Evolutionary conservation across 2,329 filamentous ascomycete species (phyloP).

Genomic region (Ophiostoma australiae): DNA sequence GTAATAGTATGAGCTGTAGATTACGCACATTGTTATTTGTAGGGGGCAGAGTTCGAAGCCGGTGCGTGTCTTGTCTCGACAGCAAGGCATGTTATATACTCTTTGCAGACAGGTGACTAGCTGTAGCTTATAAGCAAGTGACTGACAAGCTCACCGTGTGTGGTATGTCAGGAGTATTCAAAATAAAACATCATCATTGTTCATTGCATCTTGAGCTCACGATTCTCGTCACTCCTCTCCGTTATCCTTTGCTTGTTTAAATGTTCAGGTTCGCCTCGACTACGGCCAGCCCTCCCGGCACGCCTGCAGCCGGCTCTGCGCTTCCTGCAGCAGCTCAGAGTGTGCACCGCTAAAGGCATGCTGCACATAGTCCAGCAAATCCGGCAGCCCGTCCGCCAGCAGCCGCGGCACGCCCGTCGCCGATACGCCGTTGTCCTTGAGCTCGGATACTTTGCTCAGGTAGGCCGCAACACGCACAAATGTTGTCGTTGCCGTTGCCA

Average conservation of each 20-base stretch:
- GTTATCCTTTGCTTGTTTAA: not conserved
- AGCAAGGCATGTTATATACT: too few species aligned
- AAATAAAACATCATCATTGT: too few species aligned
- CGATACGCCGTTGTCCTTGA: constrained; percentile 57
- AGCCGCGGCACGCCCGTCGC: not conserved
- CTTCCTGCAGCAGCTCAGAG: constrained; percentile 72
- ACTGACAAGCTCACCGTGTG: too few species aligned
- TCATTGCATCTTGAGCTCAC: too few species aligned
- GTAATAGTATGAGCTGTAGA: not conserved
- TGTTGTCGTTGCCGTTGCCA: constrained; percentile 17
- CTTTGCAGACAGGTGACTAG: too few species aligned
- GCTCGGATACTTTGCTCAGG: constrained; percentile 61
- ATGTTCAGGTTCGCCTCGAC: not conserved
- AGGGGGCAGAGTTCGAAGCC: too few species aligned
- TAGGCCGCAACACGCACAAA: constrained; percentile 38
- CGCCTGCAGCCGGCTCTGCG: constrained; percentile 62
- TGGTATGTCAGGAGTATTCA: too few species aligned
- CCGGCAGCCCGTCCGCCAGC: constrained; percentile 53
- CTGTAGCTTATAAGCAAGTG: too few species aligned
- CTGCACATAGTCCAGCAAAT: constrained; percentile 43
- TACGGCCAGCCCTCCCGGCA: constrained; percentile 49
- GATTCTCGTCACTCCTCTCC: not conserved
- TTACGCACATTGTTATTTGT: not conserved
- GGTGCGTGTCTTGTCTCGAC: too few species aligned
- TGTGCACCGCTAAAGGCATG: constrained; percentile 42